Evolutionary conservation across 176 grass and related monocot species (phyloP).

Genomic region (Eleusine coracana): DNA sequence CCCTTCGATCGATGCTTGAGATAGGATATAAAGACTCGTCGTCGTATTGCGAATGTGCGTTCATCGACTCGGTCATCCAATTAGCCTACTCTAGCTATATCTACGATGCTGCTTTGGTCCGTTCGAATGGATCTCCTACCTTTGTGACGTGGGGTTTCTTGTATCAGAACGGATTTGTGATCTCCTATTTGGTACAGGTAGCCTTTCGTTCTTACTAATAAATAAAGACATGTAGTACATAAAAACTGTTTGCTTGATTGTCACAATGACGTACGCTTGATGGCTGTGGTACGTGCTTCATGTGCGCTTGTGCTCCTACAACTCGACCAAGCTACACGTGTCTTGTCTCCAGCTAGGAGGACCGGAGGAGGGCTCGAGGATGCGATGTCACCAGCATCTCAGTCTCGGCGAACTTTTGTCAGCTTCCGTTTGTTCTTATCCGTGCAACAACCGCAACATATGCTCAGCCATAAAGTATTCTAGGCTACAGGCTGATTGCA

Average conservation of each 20-base stretch:
- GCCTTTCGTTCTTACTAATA: too few species aligned
- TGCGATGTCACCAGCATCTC: background rate
- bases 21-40: background rate
- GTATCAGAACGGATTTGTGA: too few species aligned
- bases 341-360: background rate
- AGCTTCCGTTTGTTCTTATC: background rate
- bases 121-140: background rate
- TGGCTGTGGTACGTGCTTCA: background rate
- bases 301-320: background rate
- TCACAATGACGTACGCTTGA: too few species aligned
- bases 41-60: background rate
- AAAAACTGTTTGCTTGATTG: too few species aligned
- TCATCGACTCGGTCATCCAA: background rate
- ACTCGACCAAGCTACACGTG: background rate
- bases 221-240: too few species aligned
- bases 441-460: background rate
- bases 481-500: background rate
- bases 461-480: too few species aligned
- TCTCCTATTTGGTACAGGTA: too few species aligned
- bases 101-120: background rate
- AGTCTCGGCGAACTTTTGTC: background rate
- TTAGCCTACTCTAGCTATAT: background rate
- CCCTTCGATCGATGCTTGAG: background rate
- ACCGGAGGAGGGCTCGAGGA: conserved; percentile 2
- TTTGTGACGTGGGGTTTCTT: background rate